phyloP scores from a whole-genome alignment of 805 yeast species.

The Yarrowia sp. region DNA sequence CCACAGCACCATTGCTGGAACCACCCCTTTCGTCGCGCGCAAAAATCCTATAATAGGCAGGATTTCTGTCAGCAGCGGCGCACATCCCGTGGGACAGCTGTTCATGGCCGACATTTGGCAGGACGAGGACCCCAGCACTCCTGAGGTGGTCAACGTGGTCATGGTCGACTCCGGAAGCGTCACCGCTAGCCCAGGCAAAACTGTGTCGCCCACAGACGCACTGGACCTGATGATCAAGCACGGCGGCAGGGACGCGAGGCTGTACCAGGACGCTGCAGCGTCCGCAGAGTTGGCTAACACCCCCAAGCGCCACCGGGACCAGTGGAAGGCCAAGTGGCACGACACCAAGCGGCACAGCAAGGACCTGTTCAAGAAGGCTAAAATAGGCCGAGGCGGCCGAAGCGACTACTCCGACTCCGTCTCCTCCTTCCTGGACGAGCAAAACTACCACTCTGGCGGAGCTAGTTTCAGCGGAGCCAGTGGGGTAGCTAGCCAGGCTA shows the following conservation, averaged over 20 bases:
- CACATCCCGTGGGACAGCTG: neutral
- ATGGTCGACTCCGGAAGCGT: neutral
- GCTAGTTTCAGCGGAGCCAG: neutral
- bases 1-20: neutral
- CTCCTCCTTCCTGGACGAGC: neutral
- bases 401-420: neutral
- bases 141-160: neutral
- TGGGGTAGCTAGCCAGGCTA: neutral
- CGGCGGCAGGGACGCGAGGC: slow-evolving; percentile 8
- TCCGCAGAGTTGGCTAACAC: neutral
- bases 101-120: slow-evolving; percentile 12
- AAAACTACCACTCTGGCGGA: no score
- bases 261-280: neutral
- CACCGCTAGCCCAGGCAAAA: neutral
- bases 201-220: slow-evolving; percentile 3
- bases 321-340: slow-evolving; percentile 15
- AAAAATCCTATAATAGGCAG: neutral
- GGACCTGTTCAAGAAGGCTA: neutral
- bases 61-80: neutral
- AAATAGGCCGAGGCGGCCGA: neutral
- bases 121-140: neutral
- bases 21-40: neutral
- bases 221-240: slow-evolving; percentile 15
- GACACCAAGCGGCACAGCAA: slow-evolving; percentile 16
- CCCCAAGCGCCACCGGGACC: slow-evolving; percentile 16